These are phyloP conservation scores for Pelargonium cotyledonis DNA, from an alignment of 441 rosid genomes.

Conservation along the genomic window DNA sequence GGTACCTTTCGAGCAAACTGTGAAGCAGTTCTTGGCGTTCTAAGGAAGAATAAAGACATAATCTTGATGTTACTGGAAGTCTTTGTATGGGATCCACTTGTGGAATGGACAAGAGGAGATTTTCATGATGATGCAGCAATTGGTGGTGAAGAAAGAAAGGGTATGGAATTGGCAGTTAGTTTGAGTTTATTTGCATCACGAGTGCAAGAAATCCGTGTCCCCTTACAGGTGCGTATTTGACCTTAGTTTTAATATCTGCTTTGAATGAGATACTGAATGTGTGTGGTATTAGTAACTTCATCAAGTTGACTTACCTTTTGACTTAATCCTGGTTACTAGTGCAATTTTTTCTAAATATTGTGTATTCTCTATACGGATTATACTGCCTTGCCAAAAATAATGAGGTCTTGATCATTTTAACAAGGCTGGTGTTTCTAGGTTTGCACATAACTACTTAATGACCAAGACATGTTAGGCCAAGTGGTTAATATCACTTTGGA, in stretches of 20 bases:
- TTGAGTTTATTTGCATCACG: slow-evolving; percentile 98
- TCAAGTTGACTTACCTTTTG: slow-evolving; percentile 11
- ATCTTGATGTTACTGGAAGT: slow-evolving; percentile 88
- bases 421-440: slow-evolving; percentile 17
- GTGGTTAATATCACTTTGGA: too few relatives aligned
- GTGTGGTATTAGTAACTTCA: not conserved
- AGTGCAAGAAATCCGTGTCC: slow-evolving; percentile 96
- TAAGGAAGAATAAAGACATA: slow-evolving; percentile 85
- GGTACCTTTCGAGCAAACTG: slow-evolving; percentile 86
- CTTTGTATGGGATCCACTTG: slow-evolving; percentile 97
- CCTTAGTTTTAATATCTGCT: slow-evolving; percentile 11
- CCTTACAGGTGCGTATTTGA: slow-evolving; percentile 68
- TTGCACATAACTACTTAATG: slow-evolving; percentile 6
- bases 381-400: slow-evolving; percentile 11
- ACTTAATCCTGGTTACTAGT: slow-evolving; percentile 10
- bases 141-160: slow-evolving; percentile 98
- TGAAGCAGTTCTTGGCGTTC: slow-evolving; percentile 77
- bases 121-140: slow-evolving; percentile 97
- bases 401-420: slow-evolving; percentile 14
- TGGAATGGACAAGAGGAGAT: slow-evolving; percentile 98
- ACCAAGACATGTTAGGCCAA: too few relatives aligned
- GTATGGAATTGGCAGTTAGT: slow-evolving; percentile 98
- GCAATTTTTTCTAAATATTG: slow-evolving; percentile 9
- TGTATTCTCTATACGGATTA: slow-evolving; percentile 1
- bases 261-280: slow-evolving; percentile 6